Evolutionary conservation across 345 rosid species (phyloP).

Genomic region (Brassica nigra): DNA sequence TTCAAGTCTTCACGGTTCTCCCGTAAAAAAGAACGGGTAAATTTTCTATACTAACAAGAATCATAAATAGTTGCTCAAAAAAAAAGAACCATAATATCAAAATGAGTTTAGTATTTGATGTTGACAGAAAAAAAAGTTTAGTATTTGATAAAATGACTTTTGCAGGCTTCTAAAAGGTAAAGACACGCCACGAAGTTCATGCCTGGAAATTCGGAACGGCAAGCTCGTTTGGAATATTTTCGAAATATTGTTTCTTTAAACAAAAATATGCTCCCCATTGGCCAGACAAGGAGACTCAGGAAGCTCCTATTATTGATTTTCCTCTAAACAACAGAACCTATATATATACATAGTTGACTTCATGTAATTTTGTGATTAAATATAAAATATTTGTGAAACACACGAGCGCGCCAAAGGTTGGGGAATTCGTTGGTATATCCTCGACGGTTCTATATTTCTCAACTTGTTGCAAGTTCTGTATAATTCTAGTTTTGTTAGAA

Average conservation of each 20-base stretch:
- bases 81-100: too few species aligned
- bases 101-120: background rate
- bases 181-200: conserved; percentile 27
- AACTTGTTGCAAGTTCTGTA: background rate
- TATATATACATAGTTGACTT: conserved; percentile 37
- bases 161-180: background rate
- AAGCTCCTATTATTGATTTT: background rate
- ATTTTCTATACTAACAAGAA: background rate
- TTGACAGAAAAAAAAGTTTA: too few species aligned
- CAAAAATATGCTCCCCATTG: conserved; percentile 26
- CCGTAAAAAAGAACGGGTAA: conserved; percentile 21
- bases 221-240: conserved; percentile 14
- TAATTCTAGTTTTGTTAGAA: background rate
- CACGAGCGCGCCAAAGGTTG: conserved; percentile 7
- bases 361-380: background rate
- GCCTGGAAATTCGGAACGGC: conserved; percentile 17
- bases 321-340: background rate
- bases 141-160: too few species aligned
- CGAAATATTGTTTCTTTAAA: conserved; percentile 11
- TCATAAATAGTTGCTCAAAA: too few species aligned
- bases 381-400: conserved; percentile 3
- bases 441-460: background rate
- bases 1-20: conserved; percentile 69
- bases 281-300: conserved; percentile 7
- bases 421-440: conserved; percentile 24